phyloP scores from a whole-genome alignment of 352 stramenopile genomes.

The Globisporangium radiosum region DNA sequence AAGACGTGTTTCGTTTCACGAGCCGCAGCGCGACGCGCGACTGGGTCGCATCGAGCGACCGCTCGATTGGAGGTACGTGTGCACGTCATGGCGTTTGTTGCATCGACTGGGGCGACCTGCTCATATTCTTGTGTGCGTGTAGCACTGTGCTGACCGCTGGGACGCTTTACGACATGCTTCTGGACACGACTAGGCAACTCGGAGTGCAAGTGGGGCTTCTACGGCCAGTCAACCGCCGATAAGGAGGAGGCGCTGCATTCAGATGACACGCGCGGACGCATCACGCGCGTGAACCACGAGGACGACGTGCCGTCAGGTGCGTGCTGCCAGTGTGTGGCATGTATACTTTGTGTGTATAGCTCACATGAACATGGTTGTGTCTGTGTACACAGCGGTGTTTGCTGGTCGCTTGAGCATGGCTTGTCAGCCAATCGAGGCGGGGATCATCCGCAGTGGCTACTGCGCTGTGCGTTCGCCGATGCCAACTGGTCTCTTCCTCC shows the following conservation, averaged over 20 bases:
- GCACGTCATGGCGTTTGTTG: too few species aligned
- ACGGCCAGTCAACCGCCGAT: constrained; percentile 19
- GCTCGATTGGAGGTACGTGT: constrained; percentile 64
- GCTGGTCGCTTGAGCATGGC: constrained; percentile 60
- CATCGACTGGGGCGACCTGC: too few species aligned
- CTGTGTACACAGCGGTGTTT: constrained; percentile 51
- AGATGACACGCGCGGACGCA: constrained; percentile 17
- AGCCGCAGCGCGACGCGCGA: constrained; percentile 36
- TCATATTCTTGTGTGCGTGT: too few species aligned
- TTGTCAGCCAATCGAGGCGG: constrained; percentile 68
- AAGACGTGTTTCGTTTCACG: constrained; percentile 73
- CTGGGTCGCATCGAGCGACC: constrained; percentile 73
- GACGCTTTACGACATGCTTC: background rate
- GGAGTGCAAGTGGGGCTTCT: constrained; percentile 66
- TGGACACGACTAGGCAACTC: constrained; percentile 33
- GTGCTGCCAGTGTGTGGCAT: constrained; percentile 1
- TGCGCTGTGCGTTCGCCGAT: constrained; percentile 66
- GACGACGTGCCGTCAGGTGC: constrained; percentile 47
- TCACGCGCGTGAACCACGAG: constrained; percentile 41
- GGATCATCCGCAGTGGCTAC: constrained; percentile 79
- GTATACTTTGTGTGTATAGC: too few species aligned
- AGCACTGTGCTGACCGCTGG: background rate
- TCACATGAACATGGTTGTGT: too few species aligned
- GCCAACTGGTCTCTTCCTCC: constrained; percentile 44
- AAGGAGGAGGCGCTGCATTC: constrained; percentile 6